Evolutionary conservation across 768 basidiomycete genomes (phyloP).

Genomic region (Phlebiopsis gigantea): DNA sequence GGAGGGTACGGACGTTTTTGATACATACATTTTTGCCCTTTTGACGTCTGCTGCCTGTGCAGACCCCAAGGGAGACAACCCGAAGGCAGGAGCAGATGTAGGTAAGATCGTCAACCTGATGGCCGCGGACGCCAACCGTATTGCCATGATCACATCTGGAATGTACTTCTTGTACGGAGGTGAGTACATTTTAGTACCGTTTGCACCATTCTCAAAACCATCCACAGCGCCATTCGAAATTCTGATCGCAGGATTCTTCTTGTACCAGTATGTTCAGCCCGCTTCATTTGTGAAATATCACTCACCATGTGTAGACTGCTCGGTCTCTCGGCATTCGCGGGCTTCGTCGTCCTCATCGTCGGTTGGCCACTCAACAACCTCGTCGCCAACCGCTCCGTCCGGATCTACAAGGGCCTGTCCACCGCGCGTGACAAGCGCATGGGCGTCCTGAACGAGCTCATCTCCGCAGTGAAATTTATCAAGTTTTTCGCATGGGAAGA

Average conservation of each 20-base stretch:
- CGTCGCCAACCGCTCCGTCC: constrained; percentile 52
- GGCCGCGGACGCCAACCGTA: constrained; percentile 69
- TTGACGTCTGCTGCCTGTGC: no score
- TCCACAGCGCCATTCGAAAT: constrained; percentile 71
- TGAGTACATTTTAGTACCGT: constrained; percentile 18
- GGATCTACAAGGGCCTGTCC: constrained; percentile 54
- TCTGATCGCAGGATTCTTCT: constrained; percentile 61
- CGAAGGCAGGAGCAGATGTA: constrained; percentile 74
- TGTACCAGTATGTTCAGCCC: constrained; percentile 55
- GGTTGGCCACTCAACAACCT: constrained; percentile 70
- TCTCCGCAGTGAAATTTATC: constrained; percentile 71
- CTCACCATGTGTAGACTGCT: constrained; percentile 41
- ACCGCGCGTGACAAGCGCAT: constrained; percentile 72
- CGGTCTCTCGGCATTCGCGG: constrained; percentile 68
- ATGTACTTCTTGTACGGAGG: constrained; percentile 67
- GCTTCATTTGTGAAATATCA: not conserved
- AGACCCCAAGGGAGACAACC: constrained; percentile 36
- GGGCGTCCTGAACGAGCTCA: constrained; percentile 72
- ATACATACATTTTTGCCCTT: not conserved
- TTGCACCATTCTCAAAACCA: not conserved
- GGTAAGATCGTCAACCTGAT: constrained; percentile 91
- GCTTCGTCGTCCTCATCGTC: constrained; percentile 60
- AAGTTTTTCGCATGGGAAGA: constrained; percentile 84
- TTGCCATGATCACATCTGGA: constrained; percentile 49
- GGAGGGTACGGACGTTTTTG: not conserved